Percentiles rank a stretch among this genome's conserved stretches.
Evolutionary conservation across 169 alveolate species (phyloP).

Genomic region (Miamiensis avidus): DNA sequence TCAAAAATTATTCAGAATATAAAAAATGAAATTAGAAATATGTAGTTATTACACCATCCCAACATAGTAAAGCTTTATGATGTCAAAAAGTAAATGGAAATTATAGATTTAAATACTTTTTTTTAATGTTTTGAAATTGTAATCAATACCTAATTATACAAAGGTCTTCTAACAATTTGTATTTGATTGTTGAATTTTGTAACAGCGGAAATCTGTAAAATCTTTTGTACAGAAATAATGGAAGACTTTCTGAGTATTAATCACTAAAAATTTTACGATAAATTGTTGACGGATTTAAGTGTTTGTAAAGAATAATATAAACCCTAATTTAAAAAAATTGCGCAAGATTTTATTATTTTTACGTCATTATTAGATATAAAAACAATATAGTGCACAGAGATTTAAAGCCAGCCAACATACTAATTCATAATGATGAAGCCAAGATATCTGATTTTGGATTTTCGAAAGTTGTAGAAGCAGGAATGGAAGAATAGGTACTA

Average conservation of each 20-base stretch:
- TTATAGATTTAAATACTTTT: not conserved
- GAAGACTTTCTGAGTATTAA: slow-evolving; percentile 1
- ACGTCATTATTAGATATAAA: not conserved
- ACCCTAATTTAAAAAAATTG: too few relatives aligned
- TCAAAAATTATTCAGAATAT: slow-evolving; percentile 5
- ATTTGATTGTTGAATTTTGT: slow-evolving; percentile 19
- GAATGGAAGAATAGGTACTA: slow-evolving; percentile 20
- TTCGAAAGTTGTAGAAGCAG: slow-evolving; percentile 34
- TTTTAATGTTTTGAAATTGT: not conserved
- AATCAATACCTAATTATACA: not conserved
- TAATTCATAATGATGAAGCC: slow-evolving; percentile 24
- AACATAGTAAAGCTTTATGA: slow-evolving; percentile 11
- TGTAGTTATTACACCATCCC: slow-evolving; percentile 2
- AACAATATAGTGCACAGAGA: slow-evolving; percentile 46
- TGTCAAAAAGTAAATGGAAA: slow-evolving; percentile 14
- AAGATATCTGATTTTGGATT: slow-evolving; percentile 50
- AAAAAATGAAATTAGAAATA: slow-evolving; percentile 22
- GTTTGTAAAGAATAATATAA: not conserved
- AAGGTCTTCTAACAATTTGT: slow-evolving; percentile 17
- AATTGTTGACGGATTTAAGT: slow-evolving; percentile 17
- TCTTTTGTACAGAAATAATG: not conserved
- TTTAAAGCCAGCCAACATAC: slow-evolving; percentile 46
- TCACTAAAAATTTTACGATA: slow-evolving; percentile 9
- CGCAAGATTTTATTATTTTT: too few relatives aligned
- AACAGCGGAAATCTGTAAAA: slow-evolving; percentile 13